Evolutionary conservation across 2,329 filamentous ascomycete genomes (phyloP), one percentile per base, ranked within the genome.

Genomic region (Venturiaceae sp.): DNA sequence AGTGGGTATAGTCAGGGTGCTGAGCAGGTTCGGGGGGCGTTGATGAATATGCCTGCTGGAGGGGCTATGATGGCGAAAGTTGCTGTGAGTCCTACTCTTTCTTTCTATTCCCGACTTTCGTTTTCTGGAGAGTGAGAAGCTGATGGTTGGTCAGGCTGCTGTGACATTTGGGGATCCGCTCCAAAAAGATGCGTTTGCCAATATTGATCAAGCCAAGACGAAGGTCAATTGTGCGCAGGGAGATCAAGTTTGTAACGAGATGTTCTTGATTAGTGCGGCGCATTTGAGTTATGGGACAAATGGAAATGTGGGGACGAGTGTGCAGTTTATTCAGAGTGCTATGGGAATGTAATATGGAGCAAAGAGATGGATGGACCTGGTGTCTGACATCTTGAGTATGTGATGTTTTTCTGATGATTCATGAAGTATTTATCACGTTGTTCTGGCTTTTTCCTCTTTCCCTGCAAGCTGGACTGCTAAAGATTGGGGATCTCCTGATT

Each of bases 121-220:
- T n/a, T 39, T 39, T 11, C n/a, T n/a, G 11, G 36, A 39, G n/a
- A 39, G 11, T 11, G 11, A 39, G 36, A 39, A 11, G 36, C 36
- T 39, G n/a, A 39, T 50, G 44, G 21, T 50, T 50, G 9, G 44
- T 16, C 23, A 50, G 44, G 44, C 16, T 50, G 44, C 23, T 23
- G 44, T 50, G 9, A 50, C 44, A 26, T 57, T 57, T 30, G 54
- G 54, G 8, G 54, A 57, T 54, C 54, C 54, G 34, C 32, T 57
- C 54, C 11, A 57, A n/a, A 34, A 30, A 11, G 11, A 39, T 11
- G 36, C 11, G 11, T 39, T 39, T 13, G 32, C 54, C 32, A 16
- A 16, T 9, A 57, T 57, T 26, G 26, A 52, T 13, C 41, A 9
- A 9, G 32, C 32, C 26, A 14, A 14, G 33, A 57, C 32, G 11